Evolutionary conservation across 257 asterid genomes (phyloP).

Genomic region (Jacaranda copaia): DNA sequence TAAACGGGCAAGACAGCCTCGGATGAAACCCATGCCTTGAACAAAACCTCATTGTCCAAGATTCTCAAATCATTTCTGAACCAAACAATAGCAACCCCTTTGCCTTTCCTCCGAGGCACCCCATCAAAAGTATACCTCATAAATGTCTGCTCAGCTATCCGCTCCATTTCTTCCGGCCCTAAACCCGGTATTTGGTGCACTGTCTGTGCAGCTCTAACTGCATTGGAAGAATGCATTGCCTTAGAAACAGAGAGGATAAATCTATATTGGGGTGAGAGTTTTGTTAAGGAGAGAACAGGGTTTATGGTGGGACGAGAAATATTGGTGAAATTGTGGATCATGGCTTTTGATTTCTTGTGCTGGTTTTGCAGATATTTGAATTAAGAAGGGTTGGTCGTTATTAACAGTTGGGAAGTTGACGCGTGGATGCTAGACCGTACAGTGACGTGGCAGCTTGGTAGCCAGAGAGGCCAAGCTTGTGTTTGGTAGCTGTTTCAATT

Average conservation of each 20-base stretch:
- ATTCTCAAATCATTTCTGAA: slow-evolving; percentile 89
- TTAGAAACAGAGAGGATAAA: neutral
- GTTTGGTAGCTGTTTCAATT: slow-evolving; percentile 7
- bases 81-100: slow-evolving; percentile 90
- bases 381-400: slow-evolving; percentile 47
- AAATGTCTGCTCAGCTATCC: slow-evolving; percentile 54
- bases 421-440: slow-evolving; percentile 33
- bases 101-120: slow-evolving; percentile 57
- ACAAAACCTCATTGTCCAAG: slow-evolving; percentile 82
- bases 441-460: slow-evolving; percentile 50
- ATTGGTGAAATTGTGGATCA: slow-evolving; percentile 43
- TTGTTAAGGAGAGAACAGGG: slow-evolving; percentile 32
- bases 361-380: slow-evolving; percentile 15
- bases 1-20: slow-evolving; percentile 83
- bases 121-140: slow-evolving; percentile 52
- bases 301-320: slow-evolving; percentile 43
- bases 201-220: slow-evolving; percentile 49
- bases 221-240: slow-evolving; percentile 49
- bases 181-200: slow-evolving; percentile 70
- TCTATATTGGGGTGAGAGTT: slow-evolving; percentile 21
- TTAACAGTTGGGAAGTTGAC: slow-evolving; percentile 51
- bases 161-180: slow-evolving; percentile 63
- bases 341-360: slow-evolving; percentile 25
- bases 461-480: slow-evolving; percentile 32
- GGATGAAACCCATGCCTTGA: slow-evolving; percentile 81